Base-by-base conservation (phyloP, 257 asterid genomes). In the Capsicum rhomboideum region DNA sequence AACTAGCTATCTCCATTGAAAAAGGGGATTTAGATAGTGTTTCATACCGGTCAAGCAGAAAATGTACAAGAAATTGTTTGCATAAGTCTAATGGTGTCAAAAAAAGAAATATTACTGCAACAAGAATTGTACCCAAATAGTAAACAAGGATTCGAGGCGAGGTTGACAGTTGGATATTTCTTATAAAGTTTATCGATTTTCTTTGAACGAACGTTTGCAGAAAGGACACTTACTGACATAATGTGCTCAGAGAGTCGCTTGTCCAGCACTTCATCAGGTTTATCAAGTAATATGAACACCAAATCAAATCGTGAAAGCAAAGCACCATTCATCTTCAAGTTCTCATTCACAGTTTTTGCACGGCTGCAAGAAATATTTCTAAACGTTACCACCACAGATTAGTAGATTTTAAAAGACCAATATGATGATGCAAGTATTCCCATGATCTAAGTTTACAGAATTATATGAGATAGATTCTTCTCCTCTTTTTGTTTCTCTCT, bases 301-400 rank as follows among this genome's bases (percentile, higher is more conserved):
- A 97, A 92, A 90, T 97, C 99, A 88, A 97, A 97, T 68, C 99
- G 92, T 52, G 99, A 93, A 88, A 97, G 97, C 84, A 97, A 95
- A 82, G 99, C 97, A 78, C 92, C 94, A 90, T 88, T 95, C 98
- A 97, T 93, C 90, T 93, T 97, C 85, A 97, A 93, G 89, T 97
- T 97, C 91, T 97, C 99, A 81, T 97, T 95, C 92, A 97, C 99
- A 77, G 99, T 97, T 88, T 95, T 97, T 85, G 99, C 97, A 56
- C 99, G 99, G 90, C 99, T 96, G 98, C 90, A 94, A 79, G 79
- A 77, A 64, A 56, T 89, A 55, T 2, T 75, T 46, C 23, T 23
- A 14, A 75, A 23, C 58, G 2, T 74, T 44, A 74, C 55, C 56
- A 44, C 56, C 80, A 44, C n/a, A 49, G 58, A 74, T 23, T 46